Evolutionary conservation across 2,329 filamentous ascomycete genomes (phyloP), one percentile per base, ranked within the genome.

Genomic region (Acrocalymma vagum): DNA sequence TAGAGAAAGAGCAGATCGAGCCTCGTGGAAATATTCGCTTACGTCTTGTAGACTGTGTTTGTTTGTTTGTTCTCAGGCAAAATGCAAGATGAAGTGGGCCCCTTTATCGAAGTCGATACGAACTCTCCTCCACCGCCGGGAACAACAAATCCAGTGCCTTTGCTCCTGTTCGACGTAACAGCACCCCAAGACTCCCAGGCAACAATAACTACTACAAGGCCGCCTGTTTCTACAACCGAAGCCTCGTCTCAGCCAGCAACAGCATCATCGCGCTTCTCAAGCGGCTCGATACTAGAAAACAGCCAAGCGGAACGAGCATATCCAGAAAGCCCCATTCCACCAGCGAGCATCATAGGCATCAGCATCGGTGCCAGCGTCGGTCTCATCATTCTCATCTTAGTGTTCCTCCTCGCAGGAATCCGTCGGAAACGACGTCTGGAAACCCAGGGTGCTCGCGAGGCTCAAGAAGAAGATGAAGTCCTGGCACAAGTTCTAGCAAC

Each of bases 331-430:
- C n/a, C n/a, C n/a, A n/a, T n/a, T n/a, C n/a, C n/a, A n/a, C n/a
- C n/a, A n/a, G n/a, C n/a, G n/a, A n/a, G n/a, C 24, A 28, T 45
- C 5, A 25, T 33, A 14, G 36, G 14, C 10, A 38, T 48, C n/a
- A 26, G 26, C 5, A 5, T 48, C 20, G 31, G 31, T 22, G 30
- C 30, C 26, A 29, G 36, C 17, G 11, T 37, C 27, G 31, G 30
- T 3, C 6, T 48, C 8, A 13, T 33, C 13, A 8, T 42, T 23
- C 32, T 37, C n/a, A 24, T 42, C 16, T 3, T 41, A 17, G 22
- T 31, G 9, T 27, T 39, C 11, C 21, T 28, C n/a, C n/a, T n/a
- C n/a, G n/a, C n/a, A n/a, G n/a, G n/a, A n/a, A n/a, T n/a, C n/a
- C n/a, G n/a, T n/a, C n/a, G n/a, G n/a, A n/a, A n/a, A n/a, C n/a